These are phyloP conservation scores for Barbatosphaeria neglecta DNA, from an alignment of 495 filamentous ascomycete species.

Conservation along the genomic window DNA sequence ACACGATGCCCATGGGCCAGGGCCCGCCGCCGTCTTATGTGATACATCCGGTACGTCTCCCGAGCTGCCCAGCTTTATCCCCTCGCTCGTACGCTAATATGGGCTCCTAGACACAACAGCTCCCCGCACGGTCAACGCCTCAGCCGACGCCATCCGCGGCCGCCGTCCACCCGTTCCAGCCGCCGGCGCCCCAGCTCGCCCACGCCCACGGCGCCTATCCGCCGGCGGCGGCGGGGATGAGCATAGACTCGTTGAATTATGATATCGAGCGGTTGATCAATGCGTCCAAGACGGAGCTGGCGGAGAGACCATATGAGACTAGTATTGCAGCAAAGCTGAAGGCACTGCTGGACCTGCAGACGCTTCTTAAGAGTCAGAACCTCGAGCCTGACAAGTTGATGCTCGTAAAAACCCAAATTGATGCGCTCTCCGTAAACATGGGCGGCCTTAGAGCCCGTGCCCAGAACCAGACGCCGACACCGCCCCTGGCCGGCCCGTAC, in stretches of 20 bases:
- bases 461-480: conserved; percentile 14
- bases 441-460: conserved; percentile 26
- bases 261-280: conserved; percentile 70
- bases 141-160: conserved; percentile 17
- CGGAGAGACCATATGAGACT: conserved; percentile 58
- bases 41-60: conserved; percentile 13
- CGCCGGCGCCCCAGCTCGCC: conserved; percentile 14
- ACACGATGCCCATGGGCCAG: not conserved
- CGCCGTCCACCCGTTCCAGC: conserved; percentile 16
- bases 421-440: conserved; percentile 50
- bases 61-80: not conserved
- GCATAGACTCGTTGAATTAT: conserved; percentile 63
- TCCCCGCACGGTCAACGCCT: conserved; percentile 18
- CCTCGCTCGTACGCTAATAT: conserved; percentile 5
- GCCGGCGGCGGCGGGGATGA: conserved; percentile 27
- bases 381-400: conserved; percentile 70
- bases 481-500: conserved; percentile 14
- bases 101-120: conserved; percentile 11
- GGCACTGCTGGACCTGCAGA: conserved; percentile 77
- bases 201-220: conserved; percentile 21
- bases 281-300: conserved; percentile 57
- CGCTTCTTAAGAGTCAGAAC: conserved; percentile 63
- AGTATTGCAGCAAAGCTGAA: conserved; percentile 66
- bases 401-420: conserved; percentile 68
- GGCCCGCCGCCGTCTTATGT: conserved; percentile 12